Evolutionary conservation across 2,329 filamentous ascomycete species (phyloP), one percentile per base, ranked within the genome.

Genomic region (Ascochyta fabae): DNA sequence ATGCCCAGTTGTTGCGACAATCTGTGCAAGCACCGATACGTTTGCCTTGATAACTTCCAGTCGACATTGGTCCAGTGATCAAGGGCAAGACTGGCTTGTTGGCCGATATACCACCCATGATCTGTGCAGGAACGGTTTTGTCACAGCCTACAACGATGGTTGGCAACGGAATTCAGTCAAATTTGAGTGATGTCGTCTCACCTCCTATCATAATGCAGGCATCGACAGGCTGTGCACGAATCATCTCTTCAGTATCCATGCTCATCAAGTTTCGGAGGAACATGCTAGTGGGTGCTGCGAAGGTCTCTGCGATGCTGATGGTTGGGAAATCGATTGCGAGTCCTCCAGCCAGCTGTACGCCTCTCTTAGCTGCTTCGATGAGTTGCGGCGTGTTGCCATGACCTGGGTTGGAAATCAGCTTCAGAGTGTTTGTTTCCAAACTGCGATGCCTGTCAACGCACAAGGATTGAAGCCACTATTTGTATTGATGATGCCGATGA

Each of bases 161-260:
- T 8, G 45, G 27, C 10, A 26, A 33, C 19, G n/a, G 19, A 6
- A 10, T 3, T 16, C 6, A 1, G 13, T 13, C 1, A 4, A 13
- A 34, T 3, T 8, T 3, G 16, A 1, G 8, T n/a, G 24, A 3
- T 8, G 24, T 12, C 5, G 8, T 26, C 34, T 53, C 53, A 85
- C 86, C 88, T 43, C 88, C 88, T 62, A 91, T 87, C 60, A 88
- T 79, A 13, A 89, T 81, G 9, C 85, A 84, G 0, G 86, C 85
- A 73, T 92, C 88, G 15, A 88, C 80, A 0, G 88, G 88, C 72
- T 91, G 88, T 0, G 88, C 88, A 39, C 79, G 79, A 48, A 91
- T 86, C 88, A 91, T 91, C 77, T 91, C 88, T 71, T 91, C 89
- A 0, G 89, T 91, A 67, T 91, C 89, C 86, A 91, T 90, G 61